A percentile compares a stretch with the other conserved stretches of the same genome.
phyloP scores from a whole-genome alignment of 306 rosid genomes.

The Cucumis cinereus region DNA sequence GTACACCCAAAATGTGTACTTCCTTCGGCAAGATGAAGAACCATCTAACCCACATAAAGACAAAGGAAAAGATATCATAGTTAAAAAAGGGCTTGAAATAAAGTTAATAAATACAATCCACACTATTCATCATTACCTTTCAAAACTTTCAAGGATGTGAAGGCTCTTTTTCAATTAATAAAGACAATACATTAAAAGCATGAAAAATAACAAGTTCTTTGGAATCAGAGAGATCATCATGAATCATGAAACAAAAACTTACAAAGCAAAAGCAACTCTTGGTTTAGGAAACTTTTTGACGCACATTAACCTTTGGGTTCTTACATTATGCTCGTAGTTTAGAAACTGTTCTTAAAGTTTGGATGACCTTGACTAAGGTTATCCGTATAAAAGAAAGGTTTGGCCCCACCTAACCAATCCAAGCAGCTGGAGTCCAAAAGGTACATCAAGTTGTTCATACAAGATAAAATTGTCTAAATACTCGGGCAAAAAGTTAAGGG shows the following conservation, averaged over 20 bases:
- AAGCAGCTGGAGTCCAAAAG: not conserved
- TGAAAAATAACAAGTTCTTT: not conserved
- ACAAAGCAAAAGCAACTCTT: not conserved
- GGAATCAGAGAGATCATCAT: not conserved
- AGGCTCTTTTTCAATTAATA: not conserved
- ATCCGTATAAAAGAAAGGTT: not conserved
- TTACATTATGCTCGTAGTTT: not conserved
- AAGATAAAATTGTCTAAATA: too few species aligned
- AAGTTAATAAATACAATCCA: not conserved
- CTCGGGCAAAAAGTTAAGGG: too few species aligned
- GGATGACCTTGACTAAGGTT: not conserved
- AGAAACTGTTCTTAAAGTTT: not conserved
- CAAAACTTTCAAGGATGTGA: not conserved
- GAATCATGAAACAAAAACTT: not conserved
- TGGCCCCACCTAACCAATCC: not conserved
- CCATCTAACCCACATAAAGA: conserved; percentile 42
- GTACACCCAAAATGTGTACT: conserved; percentile 88
- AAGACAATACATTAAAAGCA: not conserved
- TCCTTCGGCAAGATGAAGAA: conserved; percentile 87
- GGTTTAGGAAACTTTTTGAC: not conserved
- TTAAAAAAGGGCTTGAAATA: conserved; percentile 4
- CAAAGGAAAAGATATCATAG: not conserved
- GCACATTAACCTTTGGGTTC: not conserved
- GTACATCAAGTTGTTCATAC: not conserved
- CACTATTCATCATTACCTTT: not conserved